Conservation (phyloP, 2,329 filamentous ascomycete genomes). For the Onygenales sp. region DNA sequence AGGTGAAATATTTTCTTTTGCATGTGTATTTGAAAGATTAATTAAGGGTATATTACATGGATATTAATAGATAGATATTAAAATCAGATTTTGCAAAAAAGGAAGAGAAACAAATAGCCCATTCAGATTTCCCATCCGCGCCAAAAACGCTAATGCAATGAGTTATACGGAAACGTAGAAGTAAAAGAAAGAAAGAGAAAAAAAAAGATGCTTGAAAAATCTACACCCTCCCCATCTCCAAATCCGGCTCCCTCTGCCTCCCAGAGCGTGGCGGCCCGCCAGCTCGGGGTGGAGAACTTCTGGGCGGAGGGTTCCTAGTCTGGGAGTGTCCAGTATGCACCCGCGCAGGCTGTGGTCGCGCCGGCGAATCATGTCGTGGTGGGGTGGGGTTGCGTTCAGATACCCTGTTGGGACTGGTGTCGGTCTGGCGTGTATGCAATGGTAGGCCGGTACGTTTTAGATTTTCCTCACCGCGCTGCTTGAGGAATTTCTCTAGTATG, state of each 20-base stretch:
- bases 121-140: no score
- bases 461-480: slow-evolving; percentile 27
- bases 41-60: not conserved
- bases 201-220: slow-evolving; percentile 3
- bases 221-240: slow-evolving; percentile 13
- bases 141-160: not conserved
- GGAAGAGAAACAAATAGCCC: slow-evolving; percentile 9
- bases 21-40: no score
- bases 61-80: not conserved
- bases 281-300: no score
- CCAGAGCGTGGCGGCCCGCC: not conserved
- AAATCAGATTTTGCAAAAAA: not conserved
- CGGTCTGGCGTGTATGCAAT: slow-evolving; percentile 2
- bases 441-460: slow-evolving; percentile 1
- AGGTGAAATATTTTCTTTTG: no score
- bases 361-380: slow-evolving; percentile 4
- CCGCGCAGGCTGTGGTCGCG: slow-evolving; percentile 17
- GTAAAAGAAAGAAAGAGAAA: not conserved
- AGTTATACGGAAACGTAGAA: not conserved
- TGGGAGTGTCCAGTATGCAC: not conserved
- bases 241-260: slow-evolving; percentile 18
- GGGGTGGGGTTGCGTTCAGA: not conserved
- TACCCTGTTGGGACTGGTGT: slow-evolving; percentile 9
- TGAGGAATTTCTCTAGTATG: slow-evolving; percentile 35
- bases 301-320: no score